A percentile compares a stretch with the other conserved stretches of the same genome.
Conservation (phyloP, 2,329 filamentous ascomycete species). For the Aphanocladium album region DNA sequence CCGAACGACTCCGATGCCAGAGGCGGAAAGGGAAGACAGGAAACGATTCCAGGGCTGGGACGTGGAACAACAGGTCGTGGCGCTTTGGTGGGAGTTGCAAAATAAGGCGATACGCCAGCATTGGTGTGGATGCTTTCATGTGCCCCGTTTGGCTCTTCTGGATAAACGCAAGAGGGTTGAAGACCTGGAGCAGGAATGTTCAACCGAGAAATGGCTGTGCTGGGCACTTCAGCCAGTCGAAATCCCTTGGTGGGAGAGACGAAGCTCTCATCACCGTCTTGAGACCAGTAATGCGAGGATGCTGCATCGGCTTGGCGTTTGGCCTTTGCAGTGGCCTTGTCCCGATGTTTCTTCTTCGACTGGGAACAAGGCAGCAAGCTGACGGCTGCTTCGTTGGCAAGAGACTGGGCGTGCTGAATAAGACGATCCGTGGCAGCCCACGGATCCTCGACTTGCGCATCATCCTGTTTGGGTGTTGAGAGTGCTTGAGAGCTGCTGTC, state of each 20-base stretch:
- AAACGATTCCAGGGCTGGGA: slow-evolving; percentile 41
- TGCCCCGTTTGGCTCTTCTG: neutral
- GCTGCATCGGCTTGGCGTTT: neutral
- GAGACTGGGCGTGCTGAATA: slow-evolving; percentile 25
- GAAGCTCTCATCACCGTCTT: neutral
- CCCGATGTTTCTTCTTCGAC: neutral
- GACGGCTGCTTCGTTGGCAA: slow-evolving; percentile 22
- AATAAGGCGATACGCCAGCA: slow-evolving; percentile 28
- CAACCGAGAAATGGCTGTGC: neutral
- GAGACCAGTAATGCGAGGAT: slow-evolving; percentile 9
- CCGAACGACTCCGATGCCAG: slow-evolving; percentile 63
- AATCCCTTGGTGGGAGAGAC: neutral
- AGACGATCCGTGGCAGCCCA: slow-evolving; percentile 15
- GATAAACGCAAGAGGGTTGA: neutral
- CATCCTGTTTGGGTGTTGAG: neutral
- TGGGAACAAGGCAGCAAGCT: neutral
- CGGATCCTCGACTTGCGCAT: neutral
- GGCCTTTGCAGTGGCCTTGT: neutral
- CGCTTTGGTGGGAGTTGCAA: slow-evolving; percentile 19
- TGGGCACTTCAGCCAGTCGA: neutral
- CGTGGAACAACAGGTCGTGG: slow-evolving; percentile 22
- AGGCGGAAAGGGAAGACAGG: slow-evolving; percentile 61
- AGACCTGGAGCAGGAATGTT: neutral
- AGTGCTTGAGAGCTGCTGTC: no score
- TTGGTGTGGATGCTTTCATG: neutral